These are phyloP conservation scores for Asparagopsis taxiformis DNA, from an alignment of 31 red algal genomes.

Conservation along the genomic window DNA sequence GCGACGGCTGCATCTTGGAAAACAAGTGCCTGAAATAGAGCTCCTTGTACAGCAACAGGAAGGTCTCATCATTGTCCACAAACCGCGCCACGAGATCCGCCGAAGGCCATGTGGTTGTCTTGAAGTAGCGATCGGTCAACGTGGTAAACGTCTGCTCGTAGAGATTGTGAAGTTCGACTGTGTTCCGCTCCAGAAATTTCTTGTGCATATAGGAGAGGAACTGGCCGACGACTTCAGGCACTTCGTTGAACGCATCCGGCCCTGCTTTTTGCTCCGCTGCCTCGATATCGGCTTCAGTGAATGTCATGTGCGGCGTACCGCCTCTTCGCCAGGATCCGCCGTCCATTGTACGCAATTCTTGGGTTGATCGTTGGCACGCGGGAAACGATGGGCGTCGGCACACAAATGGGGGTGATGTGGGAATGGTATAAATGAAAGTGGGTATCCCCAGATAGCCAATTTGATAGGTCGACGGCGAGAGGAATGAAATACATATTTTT, in stretches of 20 bases:
- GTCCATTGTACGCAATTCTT: no score
- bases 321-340: constrained; percentile 50
- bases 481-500: no score
- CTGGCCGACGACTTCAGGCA: constrained; percentile 70
- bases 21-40: constrained; percentile 87
- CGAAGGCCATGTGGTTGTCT: constrained; percentile 54
- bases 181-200: constrained; percentile 60
- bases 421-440: no score
- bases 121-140: constrained; percentile 83
- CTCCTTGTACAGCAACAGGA: constrained; percentile 94
- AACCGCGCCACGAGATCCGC: constrained; percentile 28
- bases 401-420: no score
- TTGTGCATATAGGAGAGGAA: constrained; percentile 73
- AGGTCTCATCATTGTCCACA: constrained; percentile 57
- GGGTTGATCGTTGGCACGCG: no score
- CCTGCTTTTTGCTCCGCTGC: constrained; percentile 24
- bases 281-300: constrained; percentile 59
- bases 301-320: constrained; percentile 56
- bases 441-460: no score
- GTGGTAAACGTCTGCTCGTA: constrained; percentile 80
- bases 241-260: constrained; percentile 29
- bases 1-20: constrained; percentile 61
- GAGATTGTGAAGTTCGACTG: constrained; percentile 74
- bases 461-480: no score
- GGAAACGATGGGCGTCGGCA: no score